Evolutionary conservation across 2,329 filamentous ascomycete species (phyloP), one percentile per base, ranked within the genome.

Genomic region (Lachnellula arida): DNA sequence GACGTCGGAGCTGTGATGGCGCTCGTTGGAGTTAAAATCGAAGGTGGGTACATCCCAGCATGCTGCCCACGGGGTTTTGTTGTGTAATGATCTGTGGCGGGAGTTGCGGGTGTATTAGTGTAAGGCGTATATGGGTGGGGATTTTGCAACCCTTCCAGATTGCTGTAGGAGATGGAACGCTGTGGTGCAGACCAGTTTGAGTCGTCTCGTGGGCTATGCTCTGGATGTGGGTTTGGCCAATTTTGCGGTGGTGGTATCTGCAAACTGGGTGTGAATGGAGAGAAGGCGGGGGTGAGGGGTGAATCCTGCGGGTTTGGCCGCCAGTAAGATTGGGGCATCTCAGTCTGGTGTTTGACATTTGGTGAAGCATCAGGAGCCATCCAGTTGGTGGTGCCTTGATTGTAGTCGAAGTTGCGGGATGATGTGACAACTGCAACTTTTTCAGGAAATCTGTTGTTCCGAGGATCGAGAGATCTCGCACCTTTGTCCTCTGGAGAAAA

Each of bases 261-360:
- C 35, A 68, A 51, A 43, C 75, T 72, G 22, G 75, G 72, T 5
- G 74, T 71, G 62, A 80, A 82, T 1, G 78, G 74, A 5, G 79
- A 77, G 57, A 78, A 79, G 2, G 75, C 76, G 0, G 78, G 72
- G 3, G 76, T 76, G 35, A 81, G 71, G 9, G 79, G 75, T 7
- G 80, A 76, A 42, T 80, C 79, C 43, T 77, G 72, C 9, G 77
- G 67, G 62, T 78, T 81, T 6, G 74, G 67, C 57, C 76, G 72
- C 81, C 81, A 85, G 12, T 73, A 71, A 9, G 72, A 60, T 55
- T 71, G 74, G 11, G 65, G 49, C 57, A 77, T 60, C 25, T 78
- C 76, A 40, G 70, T 70, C 8, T 74, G 65, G 22, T 59, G 54
- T 56, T 77, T 78, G 12, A 75, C 57, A n/a, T 57, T 59, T 40